Evolutionary conservation across 306 rosid genomes (phyloP).

Genomic region (Rubus parviflorus): DNA sequence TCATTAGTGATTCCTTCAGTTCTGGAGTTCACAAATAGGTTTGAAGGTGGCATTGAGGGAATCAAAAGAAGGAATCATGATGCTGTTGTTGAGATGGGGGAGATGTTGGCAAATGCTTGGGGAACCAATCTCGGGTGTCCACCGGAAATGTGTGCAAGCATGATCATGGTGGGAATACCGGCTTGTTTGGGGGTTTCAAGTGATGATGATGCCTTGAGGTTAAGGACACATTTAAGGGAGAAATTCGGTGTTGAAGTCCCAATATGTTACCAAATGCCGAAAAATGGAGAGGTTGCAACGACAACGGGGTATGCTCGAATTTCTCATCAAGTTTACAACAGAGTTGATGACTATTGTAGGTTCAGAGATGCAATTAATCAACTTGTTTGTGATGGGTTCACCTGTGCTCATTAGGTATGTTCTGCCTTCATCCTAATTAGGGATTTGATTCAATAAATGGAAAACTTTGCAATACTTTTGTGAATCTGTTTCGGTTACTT

Average conservation of each 20-base stretch:
- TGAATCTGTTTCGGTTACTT: background rate
- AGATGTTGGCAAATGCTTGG: conserved; percentile 70
- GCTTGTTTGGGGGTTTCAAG: conserved; percentile 55
- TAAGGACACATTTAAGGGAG: conserved; percentile 63
- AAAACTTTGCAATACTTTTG: background rate
- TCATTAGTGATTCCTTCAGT: conserved; percentile 73
- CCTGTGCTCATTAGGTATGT: conserved; percentile 36
- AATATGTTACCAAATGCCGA: conserved; percentile 48
- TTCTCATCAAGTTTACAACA: conserved; percentile 81
- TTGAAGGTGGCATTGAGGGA: conserved; percentile 74
- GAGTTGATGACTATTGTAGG: conserved; percentile 59
- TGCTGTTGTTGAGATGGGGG: conserved; percentile 79
- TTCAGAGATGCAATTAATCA: conserved; percentile 65
- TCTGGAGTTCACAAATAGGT: conserved; percentile 63
- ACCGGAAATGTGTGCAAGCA: conserved; percentile 61
- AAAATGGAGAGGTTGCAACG: conserved; percentile 44
- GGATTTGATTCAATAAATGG: background rate
- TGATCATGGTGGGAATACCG: conserved; percentile 88
- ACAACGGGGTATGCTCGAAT: conserved; percentile 67
- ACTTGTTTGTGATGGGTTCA: conserved; percentile 56
- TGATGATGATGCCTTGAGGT: conserved; percentile 51
- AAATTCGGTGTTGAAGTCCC: conserved; percentile 70
- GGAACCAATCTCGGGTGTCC: conserved; percentile 78
- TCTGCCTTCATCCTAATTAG: background rate
- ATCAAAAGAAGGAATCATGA: conserved; percentile 80